These are phyloP conservation scores for Nannizziopsis arthrosporioides DNA, from an alignment of 2,329 filamentous ascomycete species.

Conservation along the genomic window DNA sequence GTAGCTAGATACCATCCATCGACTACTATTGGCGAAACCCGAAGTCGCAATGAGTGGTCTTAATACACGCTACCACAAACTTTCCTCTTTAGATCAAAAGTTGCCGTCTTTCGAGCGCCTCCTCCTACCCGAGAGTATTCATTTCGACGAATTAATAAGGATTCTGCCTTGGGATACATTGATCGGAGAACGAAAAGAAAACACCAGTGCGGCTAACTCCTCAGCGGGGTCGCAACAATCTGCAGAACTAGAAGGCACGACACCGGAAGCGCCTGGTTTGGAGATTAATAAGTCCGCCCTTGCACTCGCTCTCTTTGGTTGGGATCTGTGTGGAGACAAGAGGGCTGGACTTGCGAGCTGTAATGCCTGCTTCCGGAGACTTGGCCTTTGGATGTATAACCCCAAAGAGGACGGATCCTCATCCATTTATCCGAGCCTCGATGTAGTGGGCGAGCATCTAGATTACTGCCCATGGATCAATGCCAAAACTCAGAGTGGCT, in stretches of 20 bases:
- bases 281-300: conserved; percentile 51
- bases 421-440: conserved; percentile 42
- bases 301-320: conserved; percentile 59
- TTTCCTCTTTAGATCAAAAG: conserved; percentile 30
- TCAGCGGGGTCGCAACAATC: not conserved
- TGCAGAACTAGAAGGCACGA: not conserved
- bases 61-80: conserved; percentile 51
- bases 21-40: conserved; percentile 53
- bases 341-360: conserved; percentile 59
- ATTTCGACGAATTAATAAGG: conserved; percentile 23
- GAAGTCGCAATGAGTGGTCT: conserved; percentile 47
- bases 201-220: not conserved
- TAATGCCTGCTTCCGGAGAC: conserved; percentile 70
- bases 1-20: conserved; percentile 49
- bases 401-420: conserved; percentile 50
- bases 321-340: conserved; percentile 49
- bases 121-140: conserved; percentile 23
- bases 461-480: conserved; percentile 78
- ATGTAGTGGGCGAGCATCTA: conserved; percentile 61
- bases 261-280: not conserved
- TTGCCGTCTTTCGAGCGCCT: conserved; percentile 25
- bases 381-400: conserved; percentile 91
- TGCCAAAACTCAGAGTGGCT: conserved; percentile 46
- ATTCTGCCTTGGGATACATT: conserved; percentile 21
- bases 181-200: conserved; percentile 15